Evolutionary conservation across 2,329 filamentous ascomycete genomes (phyloP).

Genomic region (Epichloe festucae): DNA sequence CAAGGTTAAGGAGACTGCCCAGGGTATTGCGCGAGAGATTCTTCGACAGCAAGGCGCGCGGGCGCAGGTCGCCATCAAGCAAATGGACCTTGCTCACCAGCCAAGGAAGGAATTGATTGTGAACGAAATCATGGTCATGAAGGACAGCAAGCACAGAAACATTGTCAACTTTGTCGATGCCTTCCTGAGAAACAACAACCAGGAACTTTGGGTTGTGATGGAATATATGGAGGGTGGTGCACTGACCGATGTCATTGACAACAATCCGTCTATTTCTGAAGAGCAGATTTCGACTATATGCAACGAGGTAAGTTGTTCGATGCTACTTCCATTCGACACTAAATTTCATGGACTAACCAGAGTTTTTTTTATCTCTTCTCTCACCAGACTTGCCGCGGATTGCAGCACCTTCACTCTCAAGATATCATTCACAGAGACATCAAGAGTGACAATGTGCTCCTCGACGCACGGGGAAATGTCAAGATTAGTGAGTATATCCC

Average conservation of each 20-base stretch:
- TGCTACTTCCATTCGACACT: background rate
- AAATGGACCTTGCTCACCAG: conserved; percentile 97
- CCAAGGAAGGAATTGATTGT: conserved; percentile 97
- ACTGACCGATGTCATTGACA: conserved; percentile 96
- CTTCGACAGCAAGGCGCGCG: conserved; percentile 67
- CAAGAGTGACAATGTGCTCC: conserved; percentile 95
- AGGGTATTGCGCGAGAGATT: conserved; percentile 72
- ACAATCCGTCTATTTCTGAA: conserved; percentile 86
- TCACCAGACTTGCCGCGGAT: conserved; percentile 75
- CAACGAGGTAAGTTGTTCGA: conserved; percentile 56
- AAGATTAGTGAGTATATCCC: conserved; percentile 69
- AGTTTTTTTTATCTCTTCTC: background rate
- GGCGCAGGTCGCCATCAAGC: conserved; percentile 94
- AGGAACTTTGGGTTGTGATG: conserved; percentile 99
- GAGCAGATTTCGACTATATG: conserved; percentile 98
- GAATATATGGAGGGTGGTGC: conserved; percentile 99
- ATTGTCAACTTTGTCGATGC: conserved; percentile 98
- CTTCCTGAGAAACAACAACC: conserved; percentile 86
- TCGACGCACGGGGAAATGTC: conserved; percentile 88
- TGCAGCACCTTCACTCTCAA: conserved; percentile 88
- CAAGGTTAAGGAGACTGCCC: conserved; percentile 78
- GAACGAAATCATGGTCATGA: conserved; percentile 99
- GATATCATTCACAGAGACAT: conserved; percentile 99
- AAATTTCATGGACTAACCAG: background rate
- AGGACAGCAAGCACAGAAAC: conserved; percentile 94